Evolutionary conservation across 495 filamentous ascomycete genomes (phyloP), one percentile per base, ranked within the genome.

Genomic region (Xylaria venustula): DNA sequence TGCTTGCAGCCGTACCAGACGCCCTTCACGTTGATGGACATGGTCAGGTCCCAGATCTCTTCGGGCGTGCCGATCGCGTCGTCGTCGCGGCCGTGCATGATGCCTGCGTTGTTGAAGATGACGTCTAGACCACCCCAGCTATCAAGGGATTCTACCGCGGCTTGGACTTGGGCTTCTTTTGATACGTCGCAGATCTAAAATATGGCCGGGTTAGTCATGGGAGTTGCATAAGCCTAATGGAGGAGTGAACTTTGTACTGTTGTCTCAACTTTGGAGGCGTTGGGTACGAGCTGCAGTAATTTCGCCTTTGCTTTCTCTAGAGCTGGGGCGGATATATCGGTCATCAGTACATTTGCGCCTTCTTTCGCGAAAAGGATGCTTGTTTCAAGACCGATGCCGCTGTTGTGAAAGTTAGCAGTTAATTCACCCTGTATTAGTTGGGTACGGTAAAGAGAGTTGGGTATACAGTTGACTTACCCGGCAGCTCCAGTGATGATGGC

Each of bases 71-170:
- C 80, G 59, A 95, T 76, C 20, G 93, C 91, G 74, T 97, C 92
- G 61, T 84, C 88, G 72, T 98, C 94, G 54, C 88, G 80, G 30
- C 82, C 84, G 73, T 97, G 92, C 94, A 98, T 98, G 71, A 98
- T 98, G 17, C 94, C 94, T 0, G 94, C 94, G 71, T 98, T 98
- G 83, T 98, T 98, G 85, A 97, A 98, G 63, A 98, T 90, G 65
- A 97, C 81, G 72, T 98, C 94, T 0, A 91, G 77, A n/a, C 94
- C 94, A 66, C 92, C 93, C 91, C 90, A 96, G 47, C 77, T 60
- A 68, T 97, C 93, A 48, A 92, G 72, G 1, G 79, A 73, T 56
- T 87, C 85, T n/a, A 96, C 81, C 62, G 85, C 79, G 28, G 87
- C 83, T 62, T 88, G 74, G 22, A 97, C 85, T 30, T 91, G 82